Evolutionary conservation across 495 filamentous ascomycete species (phyloP).

Genomic region (Hypoxylon subgilvum): DNA sequence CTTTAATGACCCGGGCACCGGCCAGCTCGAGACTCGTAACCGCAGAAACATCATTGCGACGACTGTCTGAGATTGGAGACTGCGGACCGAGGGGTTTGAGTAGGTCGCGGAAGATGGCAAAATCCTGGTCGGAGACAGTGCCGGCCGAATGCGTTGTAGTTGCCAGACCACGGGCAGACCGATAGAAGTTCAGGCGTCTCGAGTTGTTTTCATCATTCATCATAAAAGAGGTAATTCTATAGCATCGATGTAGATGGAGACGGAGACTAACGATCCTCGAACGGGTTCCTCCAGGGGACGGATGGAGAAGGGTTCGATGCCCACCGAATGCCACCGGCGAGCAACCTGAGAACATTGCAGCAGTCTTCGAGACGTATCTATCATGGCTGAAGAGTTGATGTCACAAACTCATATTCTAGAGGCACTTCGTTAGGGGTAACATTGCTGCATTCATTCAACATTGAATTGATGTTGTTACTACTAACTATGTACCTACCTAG

Average conservation of each 20-base stretch:
- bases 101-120: constrained; percentile 11
- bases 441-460: too few relatives aligned
- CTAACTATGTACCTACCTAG: too few relatives aligned
- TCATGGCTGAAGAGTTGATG: constrained; percentile 3
- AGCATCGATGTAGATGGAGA: constrained; percentile 25
- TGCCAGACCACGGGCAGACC: not conserved
- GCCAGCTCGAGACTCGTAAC: not conserved
- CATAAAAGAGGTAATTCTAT: not conserved
- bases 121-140: not conserved
- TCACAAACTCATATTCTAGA: too few relatives aligned
- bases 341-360: constrained; percentile 21
- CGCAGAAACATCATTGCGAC: not conserved
- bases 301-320: constrained; percentile 12
- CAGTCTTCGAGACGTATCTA: not conserved
- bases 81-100: not conserved
- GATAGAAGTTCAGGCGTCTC: not conserved
- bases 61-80: not conserved
- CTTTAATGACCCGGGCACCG: not conserved
- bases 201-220: not conserved
- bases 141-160: not conserved
- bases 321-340: constrained; percentile 16
- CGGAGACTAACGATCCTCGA: constrained; percentile 27
- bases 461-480: too few relatives aligned
- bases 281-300: constrained; percentile 22
- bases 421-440: too few relatives aligned